Conservation (phyloP, 1,284 basidiomycete species). For the Stygiomarasmius scandens region DNA sequence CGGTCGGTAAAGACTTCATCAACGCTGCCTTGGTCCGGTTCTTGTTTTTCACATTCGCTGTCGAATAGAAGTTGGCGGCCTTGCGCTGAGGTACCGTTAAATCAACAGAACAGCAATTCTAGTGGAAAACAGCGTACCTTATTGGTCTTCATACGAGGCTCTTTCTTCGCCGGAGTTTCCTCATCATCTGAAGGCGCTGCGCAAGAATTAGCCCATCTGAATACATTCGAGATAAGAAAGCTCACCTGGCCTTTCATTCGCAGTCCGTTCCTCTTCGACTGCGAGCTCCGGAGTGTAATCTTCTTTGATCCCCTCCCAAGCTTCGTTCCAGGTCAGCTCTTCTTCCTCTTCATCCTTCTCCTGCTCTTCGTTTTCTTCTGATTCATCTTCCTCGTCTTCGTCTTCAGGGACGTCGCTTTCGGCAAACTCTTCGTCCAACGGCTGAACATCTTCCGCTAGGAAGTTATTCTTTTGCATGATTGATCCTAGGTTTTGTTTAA, state of each 20-base stretch:
- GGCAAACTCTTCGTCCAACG: slow-evolving; percentile 54
- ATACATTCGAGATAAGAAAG: background rate
- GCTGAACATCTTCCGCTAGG: slow-evolving; percentile 70
- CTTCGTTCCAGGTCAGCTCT: slow-evolving; percentile 67
- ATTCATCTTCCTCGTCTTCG: slow-evolving; percentile 35
- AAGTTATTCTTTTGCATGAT: slow-evolving; percentile 87
- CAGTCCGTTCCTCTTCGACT: slow-evolving; percentile 31
- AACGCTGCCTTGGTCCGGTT: slow-evolving; percentile 66
- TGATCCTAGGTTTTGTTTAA: slow-evolving; percentile 74
- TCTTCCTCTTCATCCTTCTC: slow-evolving; percentile 43
- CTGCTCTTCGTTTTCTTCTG: slow-evolving; percentile 37
- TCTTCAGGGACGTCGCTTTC: slow-evolving; percentile 33
- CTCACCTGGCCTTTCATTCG: slow-evolving; percentile 9
- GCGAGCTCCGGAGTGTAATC: slow-evolving; percentile 21
- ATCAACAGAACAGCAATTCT: slow-evolving; percentile 4
- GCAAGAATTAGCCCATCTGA: slow-evolving; percentile 21
- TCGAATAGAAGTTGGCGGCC: slow-evolving; percentile 89
- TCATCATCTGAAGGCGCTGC: slow-evolving; percentile 30
- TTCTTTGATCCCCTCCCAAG: slow-evolving; percentile 56
- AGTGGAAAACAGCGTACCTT: slow-evolving; percentile 52
- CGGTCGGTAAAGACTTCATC: slow-evolving; percentile 53
- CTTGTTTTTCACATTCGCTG: slow-evolving; percentile 88
- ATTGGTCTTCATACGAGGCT: slow-evolving; percentile 85
- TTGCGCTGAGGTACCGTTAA: slow-evolving; percentile 60
- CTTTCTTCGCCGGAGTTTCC: slow-evolving; percentile 48